A percentile compares a stretch with the other conserved stretches of the same genome.
Evolutionary conservation across 140 eudicot genomes (phyloP).

Genomic region (Flaveria floridana): DNA sequence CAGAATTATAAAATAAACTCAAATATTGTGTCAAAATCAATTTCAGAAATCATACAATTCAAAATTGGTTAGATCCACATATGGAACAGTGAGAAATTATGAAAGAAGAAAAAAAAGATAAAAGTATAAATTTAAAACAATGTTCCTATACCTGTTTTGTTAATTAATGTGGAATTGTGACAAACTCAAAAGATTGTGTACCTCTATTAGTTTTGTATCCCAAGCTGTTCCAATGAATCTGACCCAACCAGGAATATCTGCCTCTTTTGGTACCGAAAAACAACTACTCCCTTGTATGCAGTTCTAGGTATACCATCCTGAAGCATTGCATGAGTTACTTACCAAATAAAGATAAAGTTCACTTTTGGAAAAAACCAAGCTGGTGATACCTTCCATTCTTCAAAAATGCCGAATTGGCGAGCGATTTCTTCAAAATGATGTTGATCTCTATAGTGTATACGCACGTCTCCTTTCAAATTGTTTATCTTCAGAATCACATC

Average conservation of each 20-base stretch:
- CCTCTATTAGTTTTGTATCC: slow-evolving; percentile 44
- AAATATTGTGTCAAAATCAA: slow-evolving; percentile 7
- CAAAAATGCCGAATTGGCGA: slow-evolving; percentile 86
- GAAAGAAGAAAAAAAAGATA: neutral
- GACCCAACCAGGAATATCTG: slow-evolving; percentile 81
- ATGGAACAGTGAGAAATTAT: neutral
- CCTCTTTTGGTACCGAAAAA: slow-evolving; percentile 65
- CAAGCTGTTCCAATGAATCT: slow-evolving; percentile 67
- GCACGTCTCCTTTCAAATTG: slow-evolving; percentile 73
- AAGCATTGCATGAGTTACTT: slow-evolving; percentile 14
- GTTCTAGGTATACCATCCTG: slow-evolving; percentile 95
- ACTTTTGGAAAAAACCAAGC: slow-evolving; percentile 46
- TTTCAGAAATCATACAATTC: neutral
- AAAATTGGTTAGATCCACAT: neutral
- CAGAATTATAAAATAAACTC: slow-evolving; percentile 13
- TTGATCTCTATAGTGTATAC: slow-evolving; percentile 70
- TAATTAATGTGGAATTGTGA: neutral
- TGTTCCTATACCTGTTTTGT: neutral
- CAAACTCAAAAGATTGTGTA: slow-evolving; percentile 16
- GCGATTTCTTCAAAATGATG: slow-evolving; percentile 73
- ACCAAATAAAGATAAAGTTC: neutral
- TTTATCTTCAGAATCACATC: slow-evolving; percentile 55
- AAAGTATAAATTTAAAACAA: neutral
- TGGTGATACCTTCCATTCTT: slow-evolving; percentile 96
- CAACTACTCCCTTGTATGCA: slow-evolving; percentile 89